A percentile compares a stretch with the other conserved stretches of the same genome.
Conservation (phyloP, 2,329 filamentous ascomycete genomes). For the Aspergillus novoparasiticus region DNA sequence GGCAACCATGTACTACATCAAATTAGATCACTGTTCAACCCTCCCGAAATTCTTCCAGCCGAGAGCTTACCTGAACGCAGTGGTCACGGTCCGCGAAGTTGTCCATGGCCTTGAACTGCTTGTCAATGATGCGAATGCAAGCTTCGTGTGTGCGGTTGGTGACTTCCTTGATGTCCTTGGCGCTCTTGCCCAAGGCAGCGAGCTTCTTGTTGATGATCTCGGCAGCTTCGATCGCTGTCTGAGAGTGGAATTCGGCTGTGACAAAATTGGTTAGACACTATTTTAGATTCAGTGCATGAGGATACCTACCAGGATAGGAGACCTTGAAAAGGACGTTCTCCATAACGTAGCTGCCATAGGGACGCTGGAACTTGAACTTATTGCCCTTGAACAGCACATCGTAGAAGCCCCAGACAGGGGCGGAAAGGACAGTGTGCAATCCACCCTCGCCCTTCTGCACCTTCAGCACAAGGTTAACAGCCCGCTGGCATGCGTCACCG, state of each 20-base stretch:
- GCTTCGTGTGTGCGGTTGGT: conserved; percentile 97
- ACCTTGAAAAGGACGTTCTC: conserved; percentile 99
- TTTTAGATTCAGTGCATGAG: neutral
- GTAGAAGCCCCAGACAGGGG: conserved; percentile 97
- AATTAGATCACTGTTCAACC: conserved; percentile 23
- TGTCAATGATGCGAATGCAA: conserved; percentile 98
- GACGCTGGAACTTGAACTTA: conserved; percentile 92
- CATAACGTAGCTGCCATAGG: conserved; percentile 99
- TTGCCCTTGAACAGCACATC: conserved; percentile 96
- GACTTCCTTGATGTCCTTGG: conserved; percentile 88
- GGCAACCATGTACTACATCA: conserved; percentile 79
- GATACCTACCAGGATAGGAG: conserved; percentile 81
- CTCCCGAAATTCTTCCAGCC: neutral
- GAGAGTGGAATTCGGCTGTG: conserved; percentile 91
- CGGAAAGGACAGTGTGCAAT: conserved; percentile 87
- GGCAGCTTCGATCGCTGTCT: conserved; percentile 94
- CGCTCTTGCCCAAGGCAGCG: conserved; percentile 81
- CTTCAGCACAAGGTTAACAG: conserved; percentile 88
- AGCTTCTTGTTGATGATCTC: conserved; percentile 85
- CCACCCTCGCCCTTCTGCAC: conserved; percentile 89
- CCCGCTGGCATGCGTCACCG: conserved; percentile 94
- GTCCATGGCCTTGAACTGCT: conserved; percentile 99
- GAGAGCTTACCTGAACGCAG: conserved; percentile 74
- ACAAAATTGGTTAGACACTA: conserved; percentile 10
- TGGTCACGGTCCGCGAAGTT: conserved; percentile 99